Conservation (phyloP, 345 rosid genomes). For the Bruguiera sexangula region DNA sequence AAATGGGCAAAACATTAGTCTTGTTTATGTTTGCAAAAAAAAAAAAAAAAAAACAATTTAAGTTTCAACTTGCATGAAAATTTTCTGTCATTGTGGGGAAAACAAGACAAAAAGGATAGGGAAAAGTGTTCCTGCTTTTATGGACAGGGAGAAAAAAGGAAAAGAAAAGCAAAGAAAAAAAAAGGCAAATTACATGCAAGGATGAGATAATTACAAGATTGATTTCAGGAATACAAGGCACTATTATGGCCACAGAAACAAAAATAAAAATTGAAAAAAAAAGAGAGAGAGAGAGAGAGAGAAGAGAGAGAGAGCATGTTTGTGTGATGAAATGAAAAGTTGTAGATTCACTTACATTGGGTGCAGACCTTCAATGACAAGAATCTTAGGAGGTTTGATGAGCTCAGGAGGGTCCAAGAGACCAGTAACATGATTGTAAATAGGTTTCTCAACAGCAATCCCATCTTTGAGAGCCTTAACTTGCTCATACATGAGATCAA, state of each 20-base stretch:
- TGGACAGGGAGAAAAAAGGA: no score
- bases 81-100: no score
- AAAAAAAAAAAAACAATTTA: no score
- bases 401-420: conserved; percentile 89
- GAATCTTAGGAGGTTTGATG: conserved; percentile 91
- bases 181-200: no score
- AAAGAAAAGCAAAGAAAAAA: no score
- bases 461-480: conserved; percentile 86
- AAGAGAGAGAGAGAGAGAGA: background rate
- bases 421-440: conserved; percentile 90
- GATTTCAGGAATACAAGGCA: no score
- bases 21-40: no score
- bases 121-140: no score
- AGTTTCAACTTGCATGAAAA: no score
- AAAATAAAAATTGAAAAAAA: background rate
- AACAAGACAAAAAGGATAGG: no score
- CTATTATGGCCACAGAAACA: background rate
- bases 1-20: no score
- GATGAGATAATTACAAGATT: no score
- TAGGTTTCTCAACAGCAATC: conserved; percentile 75
- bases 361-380: conserved; percentile 95
- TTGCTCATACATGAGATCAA: conserved; percentile 95
- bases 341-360: conserved; percentile 66
- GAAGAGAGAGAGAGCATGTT: background rate
- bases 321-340: background rate